A percentile compares a stretch with the other conserved stretches of the same genome.
Conservation (phyloP, 441 rosid species). For the Pelargonium cotyledonis region DNA sequence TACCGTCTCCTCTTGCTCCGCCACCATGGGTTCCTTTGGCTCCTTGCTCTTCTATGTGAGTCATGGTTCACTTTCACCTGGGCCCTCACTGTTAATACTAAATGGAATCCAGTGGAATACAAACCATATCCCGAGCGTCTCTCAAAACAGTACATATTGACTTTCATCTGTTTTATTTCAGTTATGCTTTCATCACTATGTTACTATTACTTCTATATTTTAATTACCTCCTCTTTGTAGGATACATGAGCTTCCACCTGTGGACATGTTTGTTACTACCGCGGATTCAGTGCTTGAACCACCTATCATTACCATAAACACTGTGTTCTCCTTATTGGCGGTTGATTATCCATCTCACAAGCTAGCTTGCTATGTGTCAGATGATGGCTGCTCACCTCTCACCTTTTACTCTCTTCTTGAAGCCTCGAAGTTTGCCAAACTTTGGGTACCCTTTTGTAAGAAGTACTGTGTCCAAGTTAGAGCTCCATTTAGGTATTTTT, state of each 20-base stretch:
- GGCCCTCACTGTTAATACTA: conserved; percentile 33
- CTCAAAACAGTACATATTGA: conserved; percentile 28
- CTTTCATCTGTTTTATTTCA: not conserved
- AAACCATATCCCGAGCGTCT: conserved; percentile 45
- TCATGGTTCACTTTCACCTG: conserved; percentile 49
- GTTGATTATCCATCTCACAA: conserved; percentile 66
- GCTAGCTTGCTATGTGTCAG: conserved; percentile 73
- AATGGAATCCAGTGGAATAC: conserved; percentile 54
- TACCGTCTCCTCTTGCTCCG: conserved; percentile 38
- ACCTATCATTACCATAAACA: conserved; percentile 49
- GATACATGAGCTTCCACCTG: conserved; percentile 33
- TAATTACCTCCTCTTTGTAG: conserved; percentile 15
- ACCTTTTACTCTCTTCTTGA: conserved; percentile 51
- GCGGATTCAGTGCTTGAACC: conserved; percentile 50
- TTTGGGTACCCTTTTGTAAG: conserved; percentile 78
- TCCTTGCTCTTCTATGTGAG: conserved; percentile 58
- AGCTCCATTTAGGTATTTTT: conserved; percentile 69
- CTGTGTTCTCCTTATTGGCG: conserved; percentile 62
- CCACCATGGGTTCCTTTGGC: conserved; percentile 42
- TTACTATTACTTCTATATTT: not conserved
- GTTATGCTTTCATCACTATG: not conserved
- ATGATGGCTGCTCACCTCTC: conserved; percentile 64
- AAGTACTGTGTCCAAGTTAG: conserved; percentile 46
- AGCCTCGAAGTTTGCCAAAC: conserved; percentile 55
- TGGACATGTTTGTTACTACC: conserved; percentile 58